These are phyloP conservation scores for Cyclotella sp. DNA, from an alignment of 108 stramenopile species.

Conservation along the genomic window DNA sequence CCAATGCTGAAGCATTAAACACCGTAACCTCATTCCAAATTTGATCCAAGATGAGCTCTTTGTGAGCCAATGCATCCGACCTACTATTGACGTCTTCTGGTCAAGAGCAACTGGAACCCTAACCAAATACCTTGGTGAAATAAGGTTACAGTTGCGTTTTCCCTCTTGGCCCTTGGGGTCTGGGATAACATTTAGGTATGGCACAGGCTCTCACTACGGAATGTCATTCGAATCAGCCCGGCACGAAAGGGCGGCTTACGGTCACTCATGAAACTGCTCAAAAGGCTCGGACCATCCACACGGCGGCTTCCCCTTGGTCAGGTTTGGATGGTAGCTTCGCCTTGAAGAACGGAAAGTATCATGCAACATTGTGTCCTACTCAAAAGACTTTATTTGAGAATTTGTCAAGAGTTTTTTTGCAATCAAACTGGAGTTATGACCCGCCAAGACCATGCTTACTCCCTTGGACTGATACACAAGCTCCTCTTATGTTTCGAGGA, in stretches of 20 bases:
- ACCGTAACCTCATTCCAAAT: conserved; percentile 5
- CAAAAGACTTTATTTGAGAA: not conserved
- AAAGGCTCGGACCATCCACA: conserved; percentile 11
- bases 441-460: not conserved
- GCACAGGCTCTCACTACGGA: not conserved
- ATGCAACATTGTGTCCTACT: not conserved
- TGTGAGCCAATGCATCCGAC: conserved; percentile 3
- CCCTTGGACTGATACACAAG: not conserved
- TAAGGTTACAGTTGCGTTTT: not conserved
- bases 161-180: conserved; percentile 3
- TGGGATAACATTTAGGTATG: conserved; percentile 10
- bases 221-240: not conserved
- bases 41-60: conserved; percentile 9
- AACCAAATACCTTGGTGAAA: not conserved
- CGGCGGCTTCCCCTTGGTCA: not conserved
- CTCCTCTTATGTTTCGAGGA: not conserved
- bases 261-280: conserved; percentile 10
- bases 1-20: conserved; percentile 17
- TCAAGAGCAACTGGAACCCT: conserved; percentile 4
- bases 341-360: not conserved
- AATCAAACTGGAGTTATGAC: not conserved
- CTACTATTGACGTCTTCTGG: conserved; percentile 23
- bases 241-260: not conserved
- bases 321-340: conserved; percentile 1
- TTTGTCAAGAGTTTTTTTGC: not conserved